phyloP scores from a whole-genome alignment of 2,329 filamentous ascomycete genomes.

The Gremmenia infestans region DNA sequence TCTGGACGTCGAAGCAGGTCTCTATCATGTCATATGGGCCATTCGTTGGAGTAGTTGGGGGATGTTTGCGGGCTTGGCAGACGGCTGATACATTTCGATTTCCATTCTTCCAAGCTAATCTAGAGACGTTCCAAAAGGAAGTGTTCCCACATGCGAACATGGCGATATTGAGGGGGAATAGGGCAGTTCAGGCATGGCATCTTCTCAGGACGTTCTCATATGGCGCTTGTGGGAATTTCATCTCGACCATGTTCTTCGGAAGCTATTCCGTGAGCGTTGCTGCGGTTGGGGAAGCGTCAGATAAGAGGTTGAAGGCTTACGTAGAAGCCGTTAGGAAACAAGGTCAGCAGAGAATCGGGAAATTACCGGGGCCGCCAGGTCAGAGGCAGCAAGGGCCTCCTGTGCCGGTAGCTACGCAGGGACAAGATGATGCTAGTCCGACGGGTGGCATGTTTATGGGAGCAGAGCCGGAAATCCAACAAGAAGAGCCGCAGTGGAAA shows the following conservation, averaged over 20 bases:
- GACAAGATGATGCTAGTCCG: conserved; percentile 27
- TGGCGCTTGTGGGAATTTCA: conserved; percentile 13
- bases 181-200: conserved; percentile 23
- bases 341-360: conserved; percentile 5
- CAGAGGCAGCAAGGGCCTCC: conserved; percentile 2
- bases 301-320: conserved; percentile 24
- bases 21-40: conserved; percentile 24
- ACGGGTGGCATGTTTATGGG: conserved; percentile 21
- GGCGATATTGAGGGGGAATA: conserved; percentile 12
- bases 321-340: conserved; percentile 9
- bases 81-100: conserved; percentile 23
- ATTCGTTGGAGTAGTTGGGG: conserved; percentile 21
- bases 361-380: conserved; percentile 1
- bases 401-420: neutral
- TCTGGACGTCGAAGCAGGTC: conserved; percentile 25
- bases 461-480: neutral
- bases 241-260: conserved; percentile 20
- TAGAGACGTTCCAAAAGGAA: conserved; percentile 20
- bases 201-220: conserved; percentile 20
- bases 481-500: neutral
- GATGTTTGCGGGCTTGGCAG: conserved; percentile 20
- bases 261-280: conserved; percentile 23
- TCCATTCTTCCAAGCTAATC: conserved; percentile 29
- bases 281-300: conserved; percentile 23
- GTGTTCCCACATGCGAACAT: conserved; percentile 14